Conservation (phyloP, 345 rosid genomes). For the Rhodomyrtus tomentosa region DNA sequence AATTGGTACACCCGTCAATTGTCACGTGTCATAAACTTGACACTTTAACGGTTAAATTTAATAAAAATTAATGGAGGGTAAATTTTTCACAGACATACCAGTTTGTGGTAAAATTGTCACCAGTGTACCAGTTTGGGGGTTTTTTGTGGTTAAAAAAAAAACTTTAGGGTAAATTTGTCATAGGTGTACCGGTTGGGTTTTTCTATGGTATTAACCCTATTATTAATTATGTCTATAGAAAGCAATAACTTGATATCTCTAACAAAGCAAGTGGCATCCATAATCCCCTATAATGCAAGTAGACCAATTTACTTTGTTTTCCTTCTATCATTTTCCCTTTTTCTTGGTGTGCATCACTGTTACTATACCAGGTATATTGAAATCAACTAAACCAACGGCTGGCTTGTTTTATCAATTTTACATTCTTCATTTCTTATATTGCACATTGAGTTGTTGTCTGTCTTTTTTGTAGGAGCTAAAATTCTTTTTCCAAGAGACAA, state of each 20-base stretch:
- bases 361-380: not conserved
- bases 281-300: not conserved
- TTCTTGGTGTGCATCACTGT: not conserved
- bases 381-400: not conserved
- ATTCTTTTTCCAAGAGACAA: conserved; percentile 31
- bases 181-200: too few species aligned
- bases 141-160: too few species aligned
- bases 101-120: too few species aligned
- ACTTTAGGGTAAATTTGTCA: too few species aligned
- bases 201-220: too few species aligned
- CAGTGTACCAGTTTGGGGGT: too few species aligned
- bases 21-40: too few species aligned
- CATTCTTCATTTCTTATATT: not conserved
- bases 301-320: not conserved
- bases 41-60: too few species aligned
- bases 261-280: not conserved
- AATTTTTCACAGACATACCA: too few species aligned
- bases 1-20: too few species aligned
- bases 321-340: not conserved
- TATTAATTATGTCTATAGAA: not conserved
- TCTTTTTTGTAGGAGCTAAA: conserved; percentile 43
- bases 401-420: not conserved
- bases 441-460: not conserved
- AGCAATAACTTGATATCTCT: not conserved
- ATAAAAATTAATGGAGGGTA: too few species aligned